These are phyloP conservation scores for Vigna angularis DNA, from an alignment of 306 rosid genomes.

Conservation along the genomic window DNA sequence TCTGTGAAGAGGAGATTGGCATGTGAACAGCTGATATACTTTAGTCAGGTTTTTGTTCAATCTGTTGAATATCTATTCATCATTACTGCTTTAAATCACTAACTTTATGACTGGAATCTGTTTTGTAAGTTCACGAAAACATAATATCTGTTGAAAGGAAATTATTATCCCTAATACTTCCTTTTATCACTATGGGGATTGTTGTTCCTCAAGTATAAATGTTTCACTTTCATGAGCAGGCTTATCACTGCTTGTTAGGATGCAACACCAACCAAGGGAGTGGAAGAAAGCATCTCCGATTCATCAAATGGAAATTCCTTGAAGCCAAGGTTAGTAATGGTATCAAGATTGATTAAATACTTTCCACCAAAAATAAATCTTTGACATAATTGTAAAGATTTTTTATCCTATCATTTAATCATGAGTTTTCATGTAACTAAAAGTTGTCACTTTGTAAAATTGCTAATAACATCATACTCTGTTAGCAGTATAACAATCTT, in stretches of 20 bases:
- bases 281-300: slow-evolving; percentile 78
- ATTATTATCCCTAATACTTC: neutral
- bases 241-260: slow-evolving; percentile 75
- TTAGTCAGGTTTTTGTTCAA: slow-evolving; percentile 70
- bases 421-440: neutral
- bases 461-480: neutral
- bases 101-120: neutral
- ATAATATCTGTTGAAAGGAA: neutral
- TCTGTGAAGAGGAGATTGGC: slow-evolving; percentile 96
- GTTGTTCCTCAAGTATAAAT: slow-evolving; percentile 8
- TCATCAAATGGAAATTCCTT: slow-evolving; percentile 92
- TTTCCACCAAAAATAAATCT: neutral
- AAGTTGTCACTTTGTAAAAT: neutral
- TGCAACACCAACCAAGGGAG: slow-evolving; percentile 58
- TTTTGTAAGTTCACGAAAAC: slow-evolving; percentile 9
- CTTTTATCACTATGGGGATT: neutral
- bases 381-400: neutral
- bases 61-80: slow-evolving; percentile 31
- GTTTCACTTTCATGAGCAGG: slow-evolving; percentile 57
- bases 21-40: slow-evolving; percentile 86
- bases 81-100: slow-evolving; percentile 9
- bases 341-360: slow-evolving; percentile 28
- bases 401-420: neutral
- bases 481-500: neutral
- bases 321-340: slow-evolving; percentile 76